These are phyloP conservation scores for Petunia secreta DNA, from an alignment of 257 asterid species.

Conservation along the genomic window DNA sequence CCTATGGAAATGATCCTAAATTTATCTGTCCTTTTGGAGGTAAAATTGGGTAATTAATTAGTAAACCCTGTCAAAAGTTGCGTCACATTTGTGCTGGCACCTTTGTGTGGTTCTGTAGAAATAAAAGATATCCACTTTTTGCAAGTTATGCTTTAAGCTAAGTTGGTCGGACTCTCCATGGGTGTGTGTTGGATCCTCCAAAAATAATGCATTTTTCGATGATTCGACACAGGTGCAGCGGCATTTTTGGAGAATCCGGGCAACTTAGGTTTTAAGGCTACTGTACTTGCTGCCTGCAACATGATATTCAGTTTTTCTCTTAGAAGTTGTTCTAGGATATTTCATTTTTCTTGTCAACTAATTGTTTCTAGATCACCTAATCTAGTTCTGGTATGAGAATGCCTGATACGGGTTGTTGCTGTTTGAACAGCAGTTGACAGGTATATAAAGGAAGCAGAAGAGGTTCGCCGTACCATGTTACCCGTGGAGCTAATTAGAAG, in stretches of 20 bases:
- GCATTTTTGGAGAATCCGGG: too few relatives aligned
- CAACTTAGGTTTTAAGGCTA: too few relatives aligned
- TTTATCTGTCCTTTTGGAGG: background rate
- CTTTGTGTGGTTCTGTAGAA: background rate
- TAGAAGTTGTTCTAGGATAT: background rate
- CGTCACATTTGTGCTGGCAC: background rate
- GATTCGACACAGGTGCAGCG: too few relatives aligned
- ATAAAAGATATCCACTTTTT: background rate
- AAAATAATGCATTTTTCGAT: too few relatives aligned
- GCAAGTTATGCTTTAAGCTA: background rate
- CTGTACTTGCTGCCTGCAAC: too few relatives aligned
- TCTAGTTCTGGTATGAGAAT: background rate
- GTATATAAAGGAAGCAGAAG: slow-evolving; percentile 76
- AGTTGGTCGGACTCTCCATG: too few relatives aligned
- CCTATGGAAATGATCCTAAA: background rate
- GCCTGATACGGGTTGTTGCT: background rate
- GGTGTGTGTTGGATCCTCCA: too few relatives aligned
- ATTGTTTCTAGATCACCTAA: background rate
- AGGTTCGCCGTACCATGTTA: slow-evolving; percentile 68
- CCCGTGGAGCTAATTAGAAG: slow-evolving; percentile 86
- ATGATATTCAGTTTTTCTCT: background rate
- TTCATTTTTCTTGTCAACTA: background rate
- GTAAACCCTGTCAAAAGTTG: background rate
- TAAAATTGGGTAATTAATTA: background rate
- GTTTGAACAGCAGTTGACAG: slow-evolving; percentile 54